Conservation (phyloP, 2,329 filamentous ascomycete species). For the Epichloe hybrida region DNA sequence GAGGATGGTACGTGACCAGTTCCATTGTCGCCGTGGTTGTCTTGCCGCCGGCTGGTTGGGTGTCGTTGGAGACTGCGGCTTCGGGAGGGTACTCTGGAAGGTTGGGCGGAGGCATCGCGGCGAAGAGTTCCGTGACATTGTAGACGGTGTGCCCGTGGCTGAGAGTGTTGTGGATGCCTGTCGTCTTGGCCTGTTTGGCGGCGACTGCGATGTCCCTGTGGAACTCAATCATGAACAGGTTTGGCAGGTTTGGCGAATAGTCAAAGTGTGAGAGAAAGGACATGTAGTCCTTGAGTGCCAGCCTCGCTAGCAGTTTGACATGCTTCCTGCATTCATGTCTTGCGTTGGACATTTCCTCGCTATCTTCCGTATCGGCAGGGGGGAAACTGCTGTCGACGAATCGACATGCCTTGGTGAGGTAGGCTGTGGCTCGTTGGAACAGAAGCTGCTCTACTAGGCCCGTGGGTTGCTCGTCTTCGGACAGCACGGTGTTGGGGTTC, state of each 20-base stretch:
- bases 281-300: constrained; percentile 61
- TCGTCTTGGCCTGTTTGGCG: constrained; percentile 5
- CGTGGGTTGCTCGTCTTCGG: constrained; percentile 46
- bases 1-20: constrained; percentile 57
- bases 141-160: constrained; percentile 26
- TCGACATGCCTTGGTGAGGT: constrained; percentile 57
- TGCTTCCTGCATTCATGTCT: constrained; percentile 37
- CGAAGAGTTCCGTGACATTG: constrained; percentile 51
- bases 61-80: too few species aligned
- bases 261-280: constrained; percentile 61
- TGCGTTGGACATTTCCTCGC: constrained; percentile 1
- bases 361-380: neutral
- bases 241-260: constrained; percentile 58
- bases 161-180: constrained; percentile 5
- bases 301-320: constrained; percentile 62
- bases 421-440: constrained; percentile 62
- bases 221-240: constrained; percentile 27
- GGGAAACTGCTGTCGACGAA: constrained; percentile 44
- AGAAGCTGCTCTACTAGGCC: constrained; percentile 62
- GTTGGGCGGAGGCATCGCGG: constrained; percentile 48
- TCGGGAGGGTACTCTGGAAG: constrained; percentile 53
- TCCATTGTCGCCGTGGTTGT: constrained; percentile 19
- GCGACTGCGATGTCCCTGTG: constrained; percentile 39
- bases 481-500: constrained; percentile 17
- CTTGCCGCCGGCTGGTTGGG: neutral